These are phyloP conservation scores for Ceratocystiopsis sp. DNA, from an alignment of 2,329 filamentous ascomycete genomes.

Conservation along the genomic window DNA sequence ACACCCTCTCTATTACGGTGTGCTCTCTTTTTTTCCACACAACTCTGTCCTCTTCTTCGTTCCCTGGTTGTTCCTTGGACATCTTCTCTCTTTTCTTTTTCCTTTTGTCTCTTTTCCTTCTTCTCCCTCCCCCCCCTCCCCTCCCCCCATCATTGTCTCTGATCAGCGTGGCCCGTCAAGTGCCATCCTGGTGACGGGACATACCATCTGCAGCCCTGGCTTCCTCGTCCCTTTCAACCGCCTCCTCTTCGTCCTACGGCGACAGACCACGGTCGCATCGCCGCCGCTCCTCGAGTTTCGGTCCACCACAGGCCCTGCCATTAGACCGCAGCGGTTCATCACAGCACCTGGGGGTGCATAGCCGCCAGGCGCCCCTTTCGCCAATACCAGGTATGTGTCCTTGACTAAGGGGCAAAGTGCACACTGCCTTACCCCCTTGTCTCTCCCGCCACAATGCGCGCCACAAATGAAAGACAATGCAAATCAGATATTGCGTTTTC, in stretches of 20 bases:
- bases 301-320: conserved; percentile 14
- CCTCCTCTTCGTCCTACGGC: conserved; percentile 38
- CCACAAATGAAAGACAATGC: neutral
- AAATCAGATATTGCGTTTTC: neutral
- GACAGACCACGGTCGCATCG: conserved; percentile 32
- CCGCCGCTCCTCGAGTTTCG: conserved; percentile 15
- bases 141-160: neutral
- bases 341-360: conserved; percentile 22
- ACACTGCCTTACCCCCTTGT: neutral
- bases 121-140: neutral
- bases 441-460: neutral
- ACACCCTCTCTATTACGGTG: neutral
- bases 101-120: neutral
- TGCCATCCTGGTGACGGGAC: conserved; percentile 12
- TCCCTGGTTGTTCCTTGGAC: neutral
- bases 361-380: conserved; percentile 26
- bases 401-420: no score
- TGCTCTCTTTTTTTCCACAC: no score
- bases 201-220: conserved; percentile 28
- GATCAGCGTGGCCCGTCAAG: conserved; percentile 10
- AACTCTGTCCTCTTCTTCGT: no score
- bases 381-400: conserved; percentile 35
- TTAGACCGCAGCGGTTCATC: conserved; percentile 16
- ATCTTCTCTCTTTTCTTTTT: neutral
- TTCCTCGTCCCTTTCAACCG: conserved; percentile 26